Evolutionary conservation across 768 basidiomycete species (phyloP), one percentile per base, ranked within the genome.

Genomic region (Phanerodontia chrysosporium): DNA sequence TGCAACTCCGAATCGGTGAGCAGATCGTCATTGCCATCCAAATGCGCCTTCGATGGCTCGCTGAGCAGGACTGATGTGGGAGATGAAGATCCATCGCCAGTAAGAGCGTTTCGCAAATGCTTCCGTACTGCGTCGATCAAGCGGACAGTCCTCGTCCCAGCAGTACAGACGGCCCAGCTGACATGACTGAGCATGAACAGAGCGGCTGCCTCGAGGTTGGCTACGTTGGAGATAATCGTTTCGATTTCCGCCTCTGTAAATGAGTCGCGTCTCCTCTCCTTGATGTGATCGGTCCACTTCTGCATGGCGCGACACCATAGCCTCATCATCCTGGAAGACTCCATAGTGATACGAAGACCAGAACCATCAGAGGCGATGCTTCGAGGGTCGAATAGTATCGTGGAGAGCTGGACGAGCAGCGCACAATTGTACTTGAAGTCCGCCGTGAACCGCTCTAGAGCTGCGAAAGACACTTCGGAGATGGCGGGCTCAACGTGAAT

Each of bases 401-500:
- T 73, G 9, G 84, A 84, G 69, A 87, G 89, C 32, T 81, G 80
- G 16, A 81, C 76, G 16, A 93, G 73, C 13, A 95, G 82, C 2
- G 74, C 74, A 25, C 80, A 72, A 1, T 84, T 82, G 62, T 86
- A 78, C 0, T 71, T 54, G 0, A 79, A 74, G 55, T 92, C 84
- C 5, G 78, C 74, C 77, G 89, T 86, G 62, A 94, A 84, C 24
- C 94, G 82, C 58, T 82, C 84, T 63, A 96, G 68, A 13, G 92
- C 86, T 2, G 76, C 75, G 28, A 76, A 78, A 0, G 95, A 87
- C 16, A 82, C 82, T n/a, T 87, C 85, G 36, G 81, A 82, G 1
- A 96, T 76, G 1, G 74, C 65, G 1, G 91, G 89, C 62, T 97
- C 92, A 29, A 94, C 84, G 63, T 96, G 95, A 25, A 92, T 79